Percentiles rank a stretch among this genome's conserved stretches.
Conservation (phyloP, 2,329 filamentous ascomycete species). For the Reticulascus tulasneorum region DNA sequence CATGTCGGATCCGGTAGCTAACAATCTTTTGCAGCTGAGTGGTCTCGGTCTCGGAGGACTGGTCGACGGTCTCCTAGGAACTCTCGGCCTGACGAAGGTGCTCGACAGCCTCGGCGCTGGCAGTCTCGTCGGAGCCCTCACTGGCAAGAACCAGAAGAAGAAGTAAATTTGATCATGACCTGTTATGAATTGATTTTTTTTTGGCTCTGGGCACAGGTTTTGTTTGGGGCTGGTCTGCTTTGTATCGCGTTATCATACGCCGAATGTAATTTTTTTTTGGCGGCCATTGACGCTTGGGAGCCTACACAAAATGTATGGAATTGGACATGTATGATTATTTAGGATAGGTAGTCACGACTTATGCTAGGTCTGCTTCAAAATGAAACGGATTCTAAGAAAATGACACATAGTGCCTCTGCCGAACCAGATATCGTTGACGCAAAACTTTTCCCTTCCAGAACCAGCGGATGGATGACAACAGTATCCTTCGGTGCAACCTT, state of each 20-base stretch:
- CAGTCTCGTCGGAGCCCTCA: slow-evolving; percentile 35
- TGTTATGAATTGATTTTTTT: not conserved
- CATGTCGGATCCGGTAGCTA: slow-evolving; percentile 15
- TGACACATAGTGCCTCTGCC: no score
- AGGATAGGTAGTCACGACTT: slow-evolving; percentile 4
- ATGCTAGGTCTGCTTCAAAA: no score
- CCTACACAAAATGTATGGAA: slow-evolving; percentile 2
- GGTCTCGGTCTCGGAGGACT: slow-evolving; percentile 79
- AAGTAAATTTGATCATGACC: slow-evolving; percentile 19
- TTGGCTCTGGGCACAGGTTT: not conserved
- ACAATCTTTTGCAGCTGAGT: slow-evolving; percentile 46
- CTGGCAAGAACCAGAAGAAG: slow-evolving; percentile 35
- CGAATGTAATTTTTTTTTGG: not conserved
- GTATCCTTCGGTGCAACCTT: no score
- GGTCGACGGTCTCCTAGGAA: slow-evolving; percentile 73
- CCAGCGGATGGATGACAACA: no score
- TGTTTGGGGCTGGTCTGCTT: no score
- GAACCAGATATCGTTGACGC: no score
- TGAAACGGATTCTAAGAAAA: no score
- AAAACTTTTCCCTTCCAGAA: no score
- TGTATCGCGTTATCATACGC: no score
- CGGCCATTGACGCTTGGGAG: not conserved
- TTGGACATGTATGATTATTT: slow-evolving; percentile 8
- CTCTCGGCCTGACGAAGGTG: slow-evolving; percentile 71
- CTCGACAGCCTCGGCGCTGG: slow-evolving; percentile 69